Evolutionary conservation across 805 yeast species (phyloP).

Genomic region (Yarrowia yakushimensis): DNA sequence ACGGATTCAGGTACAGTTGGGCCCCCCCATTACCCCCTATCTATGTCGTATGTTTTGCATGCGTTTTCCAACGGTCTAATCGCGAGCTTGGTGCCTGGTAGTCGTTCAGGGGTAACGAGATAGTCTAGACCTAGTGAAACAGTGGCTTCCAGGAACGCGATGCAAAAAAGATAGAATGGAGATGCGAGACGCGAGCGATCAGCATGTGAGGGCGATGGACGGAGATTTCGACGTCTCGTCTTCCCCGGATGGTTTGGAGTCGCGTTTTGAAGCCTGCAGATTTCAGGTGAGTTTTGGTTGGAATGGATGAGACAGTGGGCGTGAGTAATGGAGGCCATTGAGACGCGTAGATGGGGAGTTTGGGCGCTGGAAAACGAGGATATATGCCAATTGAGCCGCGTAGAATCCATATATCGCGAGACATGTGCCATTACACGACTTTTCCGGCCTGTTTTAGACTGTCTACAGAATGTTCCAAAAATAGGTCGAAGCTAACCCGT

Average conservation of each 20-base stretch:
- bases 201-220: neutral
- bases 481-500: neutral
- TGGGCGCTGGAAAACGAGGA: neutral
- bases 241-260: neutral
- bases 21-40: too few species aligned
- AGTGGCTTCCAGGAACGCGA: neutral
- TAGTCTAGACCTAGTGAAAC: neutral
- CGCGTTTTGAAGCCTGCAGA: slow-evolving; percentile 14
- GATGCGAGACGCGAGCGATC: neutral
- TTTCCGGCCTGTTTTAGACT: neutral
- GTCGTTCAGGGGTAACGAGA: neutral
- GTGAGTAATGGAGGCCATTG: neutral
- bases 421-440: neutral
- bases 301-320: neutral
- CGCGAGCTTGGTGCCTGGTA: neutral
- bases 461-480: neutral
- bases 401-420: neutral
- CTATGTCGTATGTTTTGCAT: neutral
- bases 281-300: neutral
- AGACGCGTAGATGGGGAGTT: neutral
- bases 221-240: neutral
- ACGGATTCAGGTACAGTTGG: neutral
- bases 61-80: neutral
- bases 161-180: neutral
- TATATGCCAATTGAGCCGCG: neutral